Conservation (phyloP, 2,329 filamentous ascomycete species). For the Nakataea oryzae region DNA sequence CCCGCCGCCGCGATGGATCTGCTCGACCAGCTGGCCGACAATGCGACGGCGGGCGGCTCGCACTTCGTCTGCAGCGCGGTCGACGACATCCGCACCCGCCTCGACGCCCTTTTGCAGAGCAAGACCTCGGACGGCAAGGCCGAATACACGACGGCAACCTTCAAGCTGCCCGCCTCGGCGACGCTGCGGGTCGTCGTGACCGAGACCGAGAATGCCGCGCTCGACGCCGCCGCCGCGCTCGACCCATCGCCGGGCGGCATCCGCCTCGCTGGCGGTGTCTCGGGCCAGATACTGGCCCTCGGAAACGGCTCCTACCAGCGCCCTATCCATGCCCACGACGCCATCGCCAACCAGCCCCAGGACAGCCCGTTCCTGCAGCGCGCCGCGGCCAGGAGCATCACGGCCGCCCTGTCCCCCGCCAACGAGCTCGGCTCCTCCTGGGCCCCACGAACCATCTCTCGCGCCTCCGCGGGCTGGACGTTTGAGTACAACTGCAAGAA, state of each 20-base stretch:
- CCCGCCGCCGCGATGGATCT: slow-evolving; percentile 17
- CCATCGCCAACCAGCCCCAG: slow-evolving; percentile 35
- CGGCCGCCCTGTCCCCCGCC: slow-evolving; percentile 27
- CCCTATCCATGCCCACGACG: slow-evolving; percentile 32
- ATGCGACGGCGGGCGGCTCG: background rate
- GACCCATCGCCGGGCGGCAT: slow-evolving; percentile 15
- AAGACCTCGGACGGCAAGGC: slow-evolving; percentile 37
- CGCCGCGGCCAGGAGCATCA: slow-evolving; percentile 37
- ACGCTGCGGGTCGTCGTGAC: slow-evolving; percentile 29
- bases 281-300: slow-evolving; percentile 4
- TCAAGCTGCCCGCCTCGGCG: slow-evolving; percentile 34
- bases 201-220: slow-evolving; percentile 23
- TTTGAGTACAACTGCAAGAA: slow-evolving; percentile 43
- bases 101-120: slow-evolving; percentile 27
- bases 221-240: slow-evolving; percentile 15
- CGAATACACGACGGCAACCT: slow-evolving; percentile 34
- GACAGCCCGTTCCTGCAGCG: slow-evolving; percentile 38
- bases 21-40: slow-evolving; percentile 16
- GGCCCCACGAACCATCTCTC: slow-evolving; percentile 32
- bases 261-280: slow-evolving; percentile 20
- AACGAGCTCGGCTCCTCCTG: slow-evolving; percentile 34
- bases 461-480: slow-evolving; percentile 37
- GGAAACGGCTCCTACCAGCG: slow-evolving; percentile 18
- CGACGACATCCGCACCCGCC: slow-evolving; percentile 34
- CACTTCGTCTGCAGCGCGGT: slow-evolving; percentile 20